Evolutionary conservation across 2,329 filamentous ascomycete genomes (phyloP), one percentile per base, ranked within the genome.

Genomic region (Ceratocystis cacaofunesta): DNA sequence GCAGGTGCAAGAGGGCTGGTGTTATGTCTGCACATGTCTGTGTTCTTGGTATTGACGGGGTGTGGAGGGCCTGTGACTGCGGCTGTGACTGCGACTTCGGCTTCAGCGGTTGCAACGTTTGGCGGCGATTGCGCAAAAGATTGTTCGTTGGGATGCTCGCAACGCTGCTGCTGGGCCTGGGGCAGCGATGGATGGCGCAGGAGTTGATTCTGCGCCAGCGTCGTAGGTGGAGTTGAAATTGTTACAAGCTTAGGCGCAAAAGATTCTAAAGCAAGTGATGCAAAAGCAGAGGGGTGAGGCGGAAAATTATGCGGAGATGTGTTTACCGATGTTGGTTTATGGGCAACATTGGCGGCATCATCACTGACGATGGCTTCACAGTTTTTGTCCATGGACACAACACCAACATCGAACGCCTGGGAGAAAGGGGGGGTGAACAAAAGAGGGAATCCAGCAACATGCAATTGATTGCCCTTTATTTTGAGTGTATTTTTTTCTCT

Each of bases 361-460:
- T 62, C 61, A 48, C 61, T 48, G 30, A 48, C 43, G 61, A 62
- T 30, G 61, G 61, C 61, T 62, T 62, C 61, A 62, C 61, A 17
- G 32, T 46, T 46, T 30, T 30, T 62, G 41, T 62, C 61, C 61
- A 62, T 62, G 22, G 61, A 48, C 44, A 62, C 61, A 50, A 41
- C 41, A 41, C 43, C 41, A 41, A 48, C 55, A 36, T 58, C 55
- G 15, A 19, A n/a, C 41, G 25, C 28, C 41, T 61, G 58, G n/a
- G 41, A 28, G 50, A 22, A 50, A 44, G 3, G 19, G 43, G 28
- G 17, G 41, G 36, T 41, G 19, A 44, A 62, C 1, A 25, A 25
- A n/a, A 15, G 60, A 32, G 43, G 60, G 36, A 41, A 41, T 41
- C 28, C 43, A 30, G 36, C 28, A 46, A 28, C 17, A 19, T 62